Base-by-base conservation (phyloP, 805 yeast species). In the Saturnispora gosingensis region DNA sequence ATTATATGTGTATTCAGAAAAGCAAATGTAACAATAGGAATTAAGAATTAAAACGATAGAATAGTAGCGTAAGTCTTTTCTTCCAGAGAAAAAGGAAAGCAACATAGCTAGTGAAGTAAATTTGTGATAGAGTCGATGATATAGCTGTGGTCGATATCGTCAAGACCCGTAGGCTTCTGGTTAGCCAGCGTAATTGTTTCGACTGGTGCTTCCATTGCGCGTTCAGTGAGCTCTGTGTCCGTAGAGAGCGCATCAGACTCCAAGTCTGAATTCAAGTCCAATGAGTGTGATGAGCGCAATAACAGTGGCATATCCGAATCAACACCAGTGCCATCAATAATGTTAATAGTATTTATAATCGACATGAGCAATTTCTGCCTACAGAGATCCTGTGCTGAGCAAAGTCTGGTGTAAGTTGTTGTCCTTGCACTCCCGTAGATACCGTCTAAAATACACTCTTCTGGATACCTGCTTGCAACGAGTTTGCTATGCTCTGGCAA, bases 401-500 rank as follows among this genome's bases (percentile, higher is more conserved):
- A 15, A 8, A 6, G 6, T 5, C 5, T 45, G 30, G 39, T 20
- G 15, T 8, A 30, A 4, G 11, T 9, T 8, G 24, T 10, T 16
- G 11, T 16, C 13, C 22, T 13, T n/a, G 15, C 22, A 38, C 24
- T 11, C 4, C 42, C 42, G 24, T 38, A 38, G 7, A 38, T 5
- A 38, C 15, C 5, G 22, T 18, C 42, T 10, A 38, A 20, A 9
- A 38, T 18, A 24, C 22, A 18, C 4, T 7, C 24, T 16, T 18
- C 20, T 38, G 42, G 42, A 38, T 38, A 18, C 16, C 22, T 38
- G 11, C 5, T 38, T 38, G 39, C 11, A 20, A 3, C 24, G 3
- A 27, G 34, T 10, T n/a, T 43, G 22, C 24, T 7, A 15, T 20
- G 22, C 16, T 56, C 56, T 4, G 64, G 57, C n/a, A 60, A 35